Evolutionary conservation across 371 early-diverging fungal species (phyloP).

Genomic region (Mucor circinelloides): DNA sequence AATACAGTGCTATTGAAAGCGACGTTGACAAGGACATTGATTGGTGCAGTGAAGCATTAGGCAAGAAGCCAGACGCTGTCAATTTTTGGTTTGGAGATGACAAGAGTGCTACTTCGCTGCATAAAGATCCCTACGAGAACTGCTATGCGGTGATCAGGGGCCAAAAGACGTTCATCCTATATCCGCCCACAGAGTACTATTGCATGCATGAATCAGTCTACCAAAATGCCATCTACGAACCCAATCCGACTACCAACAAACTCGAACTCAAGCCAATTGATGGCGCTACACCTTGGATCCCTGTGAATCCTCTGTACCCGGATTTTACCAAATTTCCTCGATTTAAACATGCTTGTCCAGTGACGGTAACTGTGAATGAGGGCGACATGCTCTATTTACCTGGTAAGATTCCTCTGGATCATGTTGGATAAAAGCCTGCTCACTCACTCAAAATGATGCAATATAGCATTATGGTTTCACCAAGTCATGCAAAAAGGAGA

Average conservation of each 20-base stretch:
- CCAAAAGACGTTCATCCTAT: slow-evolving; percentile 69
- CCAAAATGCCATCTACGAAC: slow-evolving; percentile 57
- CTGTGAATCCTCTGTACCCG: slow-evolving; percentile 62
- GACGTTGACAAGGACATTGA: slow-evolving; percentile 67
- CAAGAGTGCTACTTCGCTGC: slow-evolving; percentile 67
- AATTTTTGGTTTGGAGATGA: slow-evolving; percentile 81
- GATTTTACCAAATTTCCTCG: slow-evolving; percentile 53
- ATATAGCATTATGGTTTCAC: slow-evolving; percentile 75
- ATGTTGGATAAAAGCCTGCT: background rate
- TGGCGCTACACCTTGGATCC: slow-evolving; percentile 63
- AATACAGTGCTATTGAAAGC: slow-evolving; percentile 51
- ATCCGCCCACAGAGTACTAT: slow-evolving; percentile 72
- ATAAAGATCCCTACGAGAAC: slow-evolving; percentile 85
- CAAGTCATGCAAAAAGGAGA: slow-evolving; percentile 68
- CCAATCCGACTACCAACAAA: slow-evolving; percentile 22
- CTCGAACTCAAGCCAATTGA: slow-evolving; percentile 45
- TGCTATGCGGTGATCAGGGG: slow-evolving; percentile 76
- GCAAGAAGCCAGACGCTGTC: slow-evolving; percentile 71
- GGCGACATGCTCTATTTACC: slow-evolving; percentile 82
- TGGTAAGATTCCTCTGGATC: background rate
- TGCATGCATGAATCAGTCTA: slow-evolving; percentile 66
- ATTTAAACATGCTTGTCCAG: slow-evolving; percentile 56
- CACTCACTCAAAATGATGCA: background rate
- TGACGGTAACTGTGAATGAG: slow-evolving; percentile 58
- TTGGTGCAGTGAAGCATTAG: slow-evolving; percentile 68